Evolutionary conservation across 345 rosid species (phyloP).

Genomic region (Ceriops zippeliana): DNA sequence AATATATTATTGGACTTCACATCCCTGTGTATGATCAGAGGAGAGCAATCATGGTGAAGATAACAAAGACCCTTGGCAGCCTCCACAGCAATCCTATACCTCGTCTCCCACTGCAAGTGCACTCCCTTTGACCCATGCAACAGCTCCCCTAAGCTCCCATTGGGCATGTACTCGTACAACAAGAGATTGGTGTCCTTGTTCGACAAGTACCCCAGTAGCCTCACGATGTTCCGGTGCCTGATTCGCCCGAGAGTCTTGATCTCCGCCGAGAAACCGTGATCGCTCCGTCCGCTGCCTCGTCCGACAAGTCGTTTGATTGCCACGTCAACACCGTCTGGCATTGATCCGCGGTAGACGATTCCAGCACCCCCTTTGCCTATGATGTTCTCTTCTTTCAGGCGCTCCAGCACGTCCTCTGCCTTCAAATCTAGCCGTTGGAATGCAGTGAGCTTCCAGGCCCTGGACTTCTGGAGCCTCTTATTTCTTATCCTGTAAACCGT

Average conservation of each 20-base stretch:
- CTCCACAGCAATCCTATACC: conserved; percentile 63
- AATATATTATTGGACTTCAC: conserved; percentile 88
- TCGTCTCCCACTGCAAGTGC: conserved; percentile 75
- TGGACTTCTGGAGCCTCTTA: conserved; percentile 42
- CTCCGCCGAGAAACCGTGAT: conserved; percentile 91
- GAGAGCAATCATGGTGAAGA: conserved; percentile 91
- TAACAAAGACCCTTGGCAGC: conserved; percentile 87
- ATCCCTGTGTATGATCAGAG: conserved; percentile 84
- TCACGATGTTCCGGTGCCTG: conserved; percentile 79
- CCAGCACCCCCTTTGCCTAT: conserved; percentile 98
- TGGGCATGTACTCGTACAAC: conserved; percentile 80
- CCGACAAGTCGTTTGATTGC: conserved; percentile 79
- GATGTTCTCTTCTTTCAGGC: conserved; percentile 80
- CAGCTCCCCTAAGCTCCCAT: conserved; percentile 87
- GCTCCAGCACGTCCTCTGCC: conserved; percentile 73
- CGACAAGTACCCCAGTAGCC: conserved; percentile 71
- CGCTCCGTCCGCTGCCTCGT: conserved; percentile 53
- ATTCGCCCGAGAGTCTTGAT: conserved; percentile 81
- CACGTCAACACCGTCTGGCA: conserved; percentile 62
- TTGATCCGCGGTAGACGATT: conserved; percentile 76
- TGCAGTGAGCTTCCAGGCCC: conserved; percentile 76
- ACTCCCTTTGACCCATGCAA: conserved; percentile 86
- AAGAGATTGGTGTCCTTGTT: conserved; percentile 82
- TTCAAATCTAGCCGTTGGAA: conserved; percentile 76
- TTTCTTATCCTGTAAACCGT: conserved; percentile 45